A percentile compares a stretch with the other conserved stretches of the same genome.
Conservation (phyloP, 805 yeast species). For the Saccharomycopsis microspora region DNA sequence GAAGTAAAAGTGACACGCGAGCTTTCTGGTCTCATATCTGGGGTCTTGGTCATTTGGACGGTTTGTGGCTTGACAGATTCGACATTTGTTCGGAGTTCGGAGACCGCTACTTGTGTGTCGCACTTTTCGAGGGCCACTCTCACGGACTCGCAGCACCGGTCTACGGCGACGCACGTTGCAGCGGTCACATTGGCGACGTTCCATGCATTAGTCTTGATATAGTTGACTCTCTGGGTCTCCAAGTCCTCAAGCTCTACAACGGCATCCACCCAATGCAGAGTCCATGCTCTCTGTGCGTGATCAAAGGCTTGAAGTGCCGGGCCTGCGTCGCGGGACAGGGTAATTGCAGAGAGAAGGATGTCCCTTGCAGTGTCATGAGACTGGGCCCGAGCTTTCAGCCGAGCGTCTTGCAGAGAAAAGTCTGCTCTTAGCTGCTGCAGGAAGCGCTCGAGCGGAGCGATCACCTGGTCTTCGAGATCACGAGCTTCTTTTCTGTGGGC, state of each 20-base stretch:
- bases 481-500: slow-evolving; percentile 41
- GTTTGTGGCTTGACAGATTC: too few species aligned
- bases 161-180: slow-evolving; percentile 67
- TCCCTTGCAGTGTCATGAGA: slow-evolving; percentile 21
- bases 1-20: slow-evolving; percentile 10
- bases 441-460: slow-evolving; percentile 43
- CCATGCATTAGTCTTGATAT: slow-evolving; percentile 64
- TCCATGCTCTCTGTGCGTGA: slow-evolving; percentile 51
- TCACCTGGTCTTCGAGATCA: slow-evolving; percentile 39
- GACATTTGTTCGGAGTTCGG: slow-evolving; percentile 30
- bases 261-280: slow-evolving; percentile 58
- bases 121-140: slow-evolving; percentile 59
- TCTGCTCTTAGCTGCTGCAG: slow-evolving; percentile 35
- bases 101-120: slow-evolving; percentile 21
- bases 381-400: slow-evolving; percentile 31
- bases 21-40: background rate
- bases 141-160: slow-evolving; percentile 62
- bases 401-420: slow-evolving; percentile 32
- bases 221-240: slow-evolving; percentile 64
- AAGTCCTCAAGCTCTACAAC: slow-evolving; percentile 52
- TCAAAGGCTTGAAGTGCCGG: slow-evolving; percentile 33
- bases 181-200: slow-evolving; percentile 67
- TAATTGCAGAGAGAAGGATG: slow-evolving; percentile 27
- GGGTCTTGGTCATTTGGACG: background rate
- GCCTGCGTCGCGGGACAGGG: slow-evolving; percentile 36